These are phyloP conservation scores for Lolium rigidum DNA, from an alignment of 176 grass and related monocot species.

Conservation along the genomic window DNA sequence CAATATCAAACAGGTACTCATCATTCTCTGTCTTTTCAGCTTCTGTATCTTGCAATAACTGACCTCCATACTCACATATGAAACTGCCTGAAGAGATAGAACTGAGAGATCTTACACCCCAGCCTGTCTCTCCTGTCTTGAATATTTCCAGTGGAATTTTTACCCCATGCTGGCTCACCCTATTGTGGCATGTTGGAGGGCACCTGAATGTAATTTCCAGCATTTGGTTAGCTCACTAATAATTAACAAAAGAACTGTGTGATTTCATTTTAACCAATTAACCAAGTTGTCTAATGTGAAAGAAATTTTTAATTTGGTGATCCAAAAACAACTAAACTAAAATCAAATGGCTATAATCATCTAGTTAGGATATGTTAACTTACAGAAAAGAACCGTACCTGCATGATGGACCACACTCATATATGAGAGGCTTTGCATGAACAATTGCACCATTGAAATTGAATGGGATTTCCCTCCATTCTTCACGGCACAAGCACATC, in stretches of 20 bases:
- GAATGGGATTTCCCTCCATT: slow-evolving; percentile 79
- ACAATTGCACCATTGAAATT: slow-evolving; percentile 79
- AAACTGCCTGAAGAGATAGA: slow-evolving; percentile 82
- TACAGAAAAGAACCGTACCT: slow-evolving; percentile 41
- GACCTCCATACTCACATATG: slow-evolving; percentile 74
- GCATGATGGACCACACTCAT: slow-evolving; percentile 76
- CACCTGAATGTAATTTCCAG: slow-evolving; percentile 55
- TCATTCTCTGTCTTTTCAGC: slow-evolving; percentile 62
- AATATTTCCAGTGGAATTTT: slow-evolving; percentile 80
- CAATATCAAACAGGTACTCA: slow-evolving; percentile 78
- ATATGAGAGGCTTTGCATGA: slow-evolving; percentile 65
- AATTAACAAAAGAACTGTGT: slow-evolving; percentile 30
- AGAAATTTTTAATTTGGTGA: neutral
- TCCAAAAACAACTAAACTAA: slow-evolving; percentile 34
- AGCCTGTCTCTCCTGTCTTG: slow-evolving; percentile 60
- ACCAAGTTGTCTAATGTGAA: neutral
- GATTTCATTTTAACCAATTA: slow-evolving; percentile 7
- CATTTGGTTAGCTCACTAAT: slow-evolving; percentile 43
- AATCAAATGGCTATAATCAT: slow-evolving; percentile 32
- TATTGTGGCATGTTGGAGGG: slow-evolving; percentile 70
- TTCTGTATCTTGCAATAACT: slow-evolving; percentile 63
- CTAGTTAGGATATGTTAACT: slow-evolving; percentile 43
- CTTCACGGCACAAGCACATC: slow-evolving; percentile 74
- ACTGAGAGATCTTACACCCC: slow-evolving; percentile 75
- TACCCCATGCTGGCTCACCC: slow-evolving; percentile 74